phyloP scores from a whole-genome alignment of 2,329 filamentous ascomycete species.

The Penicillium sp. region DNA sequence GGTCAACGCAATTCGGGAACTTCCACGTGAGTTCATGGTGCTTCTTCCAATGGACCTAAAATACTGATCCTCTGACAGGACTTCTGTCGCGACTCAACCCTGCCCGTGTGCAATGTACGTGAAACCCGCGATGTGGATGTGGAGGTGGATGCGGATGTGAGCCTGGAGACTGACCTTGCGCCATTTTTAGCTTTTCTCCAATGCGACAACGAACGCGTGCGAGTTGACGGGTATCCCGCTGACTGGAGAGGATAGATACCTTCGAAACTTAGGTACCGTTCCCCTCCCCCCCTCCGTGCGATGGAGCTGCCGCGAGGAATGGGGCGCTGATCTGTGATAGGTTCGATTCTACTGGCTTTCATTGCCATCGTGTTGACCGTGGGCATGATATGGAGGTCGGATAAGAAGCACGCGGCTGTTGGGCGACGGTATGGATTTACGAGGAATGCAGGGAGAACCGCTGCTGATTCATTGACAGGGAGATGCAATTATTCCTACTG shows the following conservation, averaged over 20 bases:
- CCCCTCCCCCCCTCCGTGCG: neutral
- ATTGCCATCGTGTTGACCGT: constrained; percentile 70
- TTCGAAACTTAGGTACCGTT: constrained; percentile 79
- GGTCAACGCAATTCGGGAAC: constrained; percentile 59
- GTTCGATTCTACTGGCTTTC: constrained; percentile 82
- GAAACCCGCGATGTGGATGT: neutral
- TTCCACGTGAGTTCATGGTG: constrained; percentile 51
- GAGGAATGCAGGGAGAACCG: neutral
- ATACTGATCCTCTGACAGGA: constrained; percentile 53
- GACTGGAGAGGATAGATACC: constrained; percentile 60
- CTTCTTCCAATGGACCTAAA: constrained; percentile 7
- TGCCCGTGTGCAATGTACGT: constrained; percentile 83
- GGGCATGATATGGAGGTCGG: constrained; percentile 75
- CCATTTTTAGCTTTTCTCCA: constrained; percentile 61
- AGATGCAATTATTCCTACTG: constrained; percentile 92
- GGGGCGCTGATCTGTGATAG: constrained; percentile 44
- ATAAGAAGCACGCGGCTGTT: constrained; percentile 89
- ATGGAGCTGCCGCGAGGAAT: neutral
- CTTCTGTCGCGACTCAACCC: constrained; percentile 80
- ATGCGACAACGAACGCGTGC: constrained; percentile 70
- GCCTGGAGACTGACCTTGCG: constrained; percentile 16
- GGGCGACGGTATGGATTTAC: constrained; percentile 70
- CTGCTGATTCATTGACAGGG: constrained; percentile 56
- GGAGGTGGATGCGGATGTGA: neutral
- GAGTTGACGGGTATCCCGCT: constrained; percentile 73